Base-by-base conservation (phyloP, 768 basidiomycete genomes). In the Tulasnella sp. region DNA sequence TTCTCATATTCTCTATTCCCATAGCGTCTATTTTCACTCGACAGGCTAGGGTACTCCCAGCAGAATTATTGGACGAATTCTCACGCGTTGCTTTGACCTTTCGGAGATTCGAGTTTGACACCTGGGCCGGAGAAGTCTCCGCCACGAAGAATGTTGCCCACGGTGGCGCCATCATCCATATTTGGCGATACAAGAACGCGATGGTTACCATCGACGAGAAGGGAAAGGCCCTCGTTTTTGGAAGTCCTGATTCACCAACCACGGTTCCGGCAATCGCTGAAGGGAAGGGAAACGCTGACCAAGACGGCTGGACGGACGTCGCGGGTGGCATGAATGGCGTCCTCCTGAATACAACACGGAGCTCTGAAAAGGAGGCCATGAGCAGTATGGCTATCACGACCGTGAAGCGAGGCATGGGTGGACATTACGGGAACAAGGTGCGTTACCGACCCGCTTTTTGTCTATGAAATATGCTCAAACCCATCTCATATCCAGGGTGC, bases 341-440 rank as follows among this genome's bases (percentile, higher is more conserved):
- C 29, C 83, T 85, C 40, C 83, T 92, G 74, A 35, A 74, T 26
- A 74, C 80, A 32, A 26, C 77, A 48, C 80, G n/a, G n/a, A n/a
- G n/a, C n/a, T n/a, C n/a, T 61, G 89, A 94, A 85, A 87, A 88
- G 82, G 79, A 82, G 16, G 83, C 85, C 77, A 84, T 98, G 79
- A 88, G 89, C 82, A 90, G 94, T 83, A 84, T 89, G 69, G 87
- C 91, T 13, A 89, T 95, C n/a, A 90, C 91, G 6, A 93, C 91
- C 0, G 87, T 98, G 79, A 98, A 98, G 85, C 87, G 95, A 20
- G 97, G 97, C 1, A 93, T 99, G 89, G 92, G 92, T 0, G 95
- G 96, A 1, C 86, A 92, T 77, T 97, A 97, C 83, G 97, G 97
- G 0, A 99, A 99, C 83, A 99, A 99, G 90, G 96, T 94, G 39